A percentile compares a stretch with the other conserved stretches of the same genome.
phyloP scores from a whole-genome alignment of 2,329 filamentous ascomycete species.

The Colletotrichum costaricense region DNA sequence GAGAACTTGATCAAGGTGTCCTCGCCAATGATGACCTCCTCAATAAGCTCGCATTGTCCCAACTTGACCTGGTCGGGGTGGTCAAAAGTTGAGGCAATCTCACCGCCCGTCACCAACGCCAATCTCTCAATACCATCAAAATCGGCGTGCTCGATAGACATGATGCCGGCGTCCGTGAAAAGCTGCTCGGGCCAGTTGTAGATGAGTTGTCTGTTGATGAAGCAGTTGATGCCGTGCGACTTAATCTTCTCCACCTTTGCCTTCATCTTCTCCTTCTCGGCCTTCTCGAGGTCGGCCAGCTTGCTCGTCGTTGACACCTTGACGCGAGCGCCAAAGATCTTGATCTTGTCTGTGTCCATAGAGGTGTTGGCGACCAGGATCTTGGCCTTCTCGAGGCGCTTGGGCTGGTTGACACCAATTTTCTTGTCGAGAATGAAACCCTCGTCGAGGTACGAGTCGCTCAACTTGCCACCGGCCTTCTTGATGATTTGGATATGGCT shows the following conservation, averaged over 20 bases:
- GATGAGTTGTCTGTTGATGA: constrained; percentile 98
- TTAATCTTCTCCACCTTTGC: constrained; percentile 99
- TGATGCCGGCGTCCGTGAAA: constrained; percentile 96
- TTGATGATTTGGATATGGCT: constrained; percentile 99
- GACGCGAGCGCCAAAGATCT: constrained; percentile 97
- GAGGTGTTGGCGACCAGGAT: constrained; percentile 97
- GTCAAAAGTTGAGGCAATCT: constrained; percentile 98
- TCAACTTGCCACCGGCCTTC: constrained; percentile 97
- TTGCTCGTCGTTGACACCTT: constrained; percentile 98
- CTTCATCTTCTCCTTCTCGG: constrained; percentile 99
- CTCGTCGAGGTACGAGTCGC: constrained; percentile 96
- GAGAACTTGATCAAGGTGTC: constrained; percentile 98
- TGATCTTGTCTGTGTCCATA: constrained; percentile 99
- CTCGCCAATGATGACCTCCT: constrained; percentile 98
- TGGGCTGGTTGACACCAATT: constrained; percentile 98
- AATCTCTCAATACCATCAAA: constrained; percentile 98
- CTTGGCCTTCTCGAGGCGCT: constrained; percentile 97
- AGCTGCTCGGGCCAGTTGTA: constrained; percentile 99
- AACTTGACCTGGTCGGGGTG: constrained; percentile 98
- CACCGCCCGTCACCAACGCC: constrained; percentile 93
- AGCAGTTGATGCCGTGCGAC: constrained; percentile 98
- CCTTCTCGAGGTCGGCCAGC: constrained; percentile 97
- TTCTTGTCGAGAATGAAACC: constrained; percentile 99
- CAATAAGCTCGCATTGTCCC: constrained; percentile 93
- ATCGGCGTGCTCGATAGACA: constrained; percentile 98